Base-by-base conservation (phyloP, 306 rosid species). In the Canavalia gladiata region DNA sequence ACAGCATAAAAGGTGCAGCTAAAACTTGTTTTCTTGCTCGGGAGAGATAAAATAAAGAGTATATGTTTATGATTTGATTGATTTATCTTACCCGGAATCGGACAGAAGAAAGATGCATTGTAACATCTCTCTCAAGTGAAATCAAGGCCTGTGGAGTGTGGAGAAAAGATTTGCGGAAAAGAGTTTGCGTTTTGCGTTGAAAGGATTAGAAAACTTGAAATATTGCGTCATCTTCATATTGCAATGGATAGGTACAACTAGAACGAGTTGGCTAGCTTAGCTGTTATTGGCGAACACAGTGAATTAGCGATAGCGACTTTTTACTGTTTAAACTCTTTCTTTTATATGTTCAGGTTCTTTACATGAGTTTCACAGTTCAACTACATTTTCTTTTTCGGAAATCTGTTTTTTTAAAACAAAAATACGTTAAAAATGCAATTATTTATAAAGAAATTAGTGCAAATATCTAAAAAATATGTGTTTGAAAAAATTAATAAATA, bases 31-130 rank as follows among this genome's bases (percentile, higher is more conserved):
- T 28, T 37, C 7, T 28, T 43, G 7, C 56, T 39, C 42, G 42
- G n/a, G 8, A 1, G 56, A 51, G 5, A 51, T 11, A 51, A 12
- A 55, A 55, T 25, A 2, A 6, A 50, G 56, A 37, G 10, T 5
- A 34, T 8, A 57, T 11, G 25, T 58, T 4, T 3, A 33, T 7
- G 31, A 71, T 18, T 66, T 7, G 31, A 71, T 18, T 66, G 9
- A 28, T 42, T 45, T 68, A 31, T 64, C 76, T 76, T 75, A 95
- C 97, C 97, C 99, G 31, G 97, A 93, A 88, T 95, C 97, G 2
- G 99, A 93, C 6, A 93, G 83, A 84, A 95, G 95, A 86, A 95
- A 95, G 77, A 91, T 90, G 87, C 99, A 95, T 84, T 95, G 99
- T 91, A 95, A 87, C 98, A 94, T 94, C 51, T 1, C 33, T 42